A percentile compares a stretch with the other conserved stretches of the same genome.
phyloP scores from a whole-genome alignment of 2,329 filamentous ascomycete genomes.

The Cercospora sp. region DNA sequence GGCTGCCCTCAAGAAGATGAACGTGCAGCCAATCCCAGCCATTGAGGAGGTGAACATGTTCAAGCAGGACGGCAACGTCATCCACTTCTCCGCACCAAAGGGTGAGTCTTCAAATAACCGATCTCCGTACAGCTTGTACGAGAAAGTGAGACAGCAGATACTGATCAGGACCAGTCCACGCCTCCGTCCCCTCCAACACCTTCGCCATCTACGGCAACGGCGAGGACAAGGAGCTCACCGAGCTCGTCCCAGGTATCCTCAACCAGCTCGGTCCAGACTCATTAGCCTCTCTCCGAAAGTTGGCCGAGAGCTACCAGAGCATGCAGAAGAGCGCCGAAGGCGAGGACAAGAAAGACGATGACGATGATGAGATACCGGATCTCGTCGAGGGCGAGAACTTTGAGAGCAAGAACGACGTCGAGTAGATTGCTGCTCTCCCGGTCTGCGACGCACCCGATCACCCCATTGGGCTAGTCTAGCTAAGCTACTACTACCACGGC shows the following conservation, averaged over 20 bases:
- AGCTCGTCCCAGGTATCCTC: conserved; percentile 97
- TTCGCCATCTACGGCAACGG: conserved; percentile 99
- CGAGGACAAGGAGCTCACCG: conserved; percentile 99
- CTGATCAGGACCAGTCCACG: conserved; percentile 68
- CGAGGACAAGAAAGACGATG: conserved; percentile 66
- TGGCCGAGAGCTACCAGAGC: conserved; percentile 99
- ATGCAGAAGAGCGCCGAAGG: conserved; percentile 91
- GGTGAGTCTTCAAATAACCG: conserved; percentile 69
- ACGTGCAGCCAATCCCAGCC: conserved; percentile 97
- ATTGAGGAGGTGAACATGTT: conserved; percentile 99
- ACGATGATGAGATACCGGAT: conserved; percentile 92
- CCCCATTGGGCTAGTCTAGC: background rate
- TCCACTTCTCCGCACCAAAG: conserved; percentile 97
- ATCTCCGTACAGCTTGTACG: background rate
- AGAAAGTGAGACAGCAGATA: background rate
- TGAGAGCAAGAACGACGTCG: conserved; percentile 81
- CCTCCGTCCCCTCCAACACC: conserved; percentile 95
- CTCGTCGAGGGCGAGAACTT: conserved; percentile 97
- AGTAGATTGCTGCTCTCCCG: conserved; percentile 58
- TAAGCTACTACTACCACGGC: conserved; percentile 1
- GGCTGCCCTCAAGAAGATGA: conserved; percentile 96
- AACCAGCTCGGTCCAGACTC: conserved; percentile 99
- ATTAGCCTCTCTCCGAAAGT: conserved; percentile 93
- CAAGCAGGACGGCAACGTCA: conserved; percentile 99
- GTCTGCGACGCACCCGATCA: background rate